These are phyloP conservation scores for Gliomastix tumulicola DNA, from an alignment of 2,329 filamentous ascomycete species.

Conservation along the genomic window DNA sequence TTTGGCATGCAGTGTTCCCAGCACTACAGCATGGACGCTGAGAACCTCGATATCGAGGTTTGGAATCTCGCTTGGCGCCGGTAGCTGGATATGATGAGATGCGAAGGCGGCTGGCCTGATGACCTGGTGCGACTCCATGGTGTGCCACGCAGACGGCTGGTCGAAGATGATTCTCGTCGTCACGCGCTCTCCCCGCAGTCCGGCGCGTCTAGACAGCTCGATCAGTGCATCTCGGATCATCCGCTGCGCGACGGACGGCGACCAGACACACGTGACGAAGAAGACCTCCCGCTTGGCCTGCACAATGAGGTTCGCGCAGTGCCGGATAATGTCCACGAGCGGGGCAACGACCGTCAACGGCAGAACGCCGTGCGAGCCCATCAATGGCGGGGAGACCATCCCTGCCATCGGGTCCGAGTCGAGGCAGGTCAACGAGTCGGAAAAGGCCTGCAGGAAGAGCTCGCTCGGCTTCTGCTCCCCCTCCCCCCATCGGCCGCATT, in stretches of 20 bases:
- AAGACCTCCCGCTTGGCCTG: constrained; percentile 67
- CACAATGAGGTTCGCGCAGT: constrained; percentile 71
- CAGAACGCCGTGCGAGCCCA: constrained; percentile 51
- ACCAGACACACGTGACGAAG: constrained; percentile 72
- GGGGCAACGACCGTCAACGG: constrained; percentile 59
- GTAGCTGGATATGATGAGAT: constrained; percentile 51
- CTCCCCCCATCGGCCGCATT: constrained; percentile 62
- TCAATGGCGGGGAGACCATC: constrained; percentile 43
- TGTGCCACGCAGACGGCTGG: constrained; percentile 57
- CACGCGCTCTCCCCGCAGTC: constrained; percentile 45
- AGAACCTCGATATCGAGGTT: constrained; percentile 66
- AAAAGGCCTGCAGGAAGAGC: constrained; percentile 62
- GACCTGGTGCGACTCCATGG: constrained; percentile 56
- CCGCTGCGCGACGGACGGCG: constrained; percentile 58
- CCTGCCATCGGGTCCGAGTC: constrained; percentile 42
- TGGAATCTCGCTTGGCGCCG: constrained; percentile 57
- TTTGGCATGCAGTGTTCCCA: constrained; percentile 74
- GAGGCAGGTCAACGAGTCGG: constrained; percentile 53
- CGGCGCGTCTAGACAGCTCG: constrained; percentile 62
- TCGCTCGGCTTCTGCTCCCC: constrained; percentile 55
- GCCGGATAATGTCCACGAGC: constrained; percentile 57
- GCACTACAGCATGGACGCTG: constrained; percentile 61
- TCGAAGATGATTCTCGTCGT: constrained; percentile 74
- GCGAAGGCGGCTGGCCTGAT: constrained; percentile 54
- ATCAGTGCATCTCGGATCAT: constrained; percentile 62